Conservation (phyloP, 2,329 filamentous ascomycete species). For the Teratosphaeria pseudoeucalypti region DNA sequence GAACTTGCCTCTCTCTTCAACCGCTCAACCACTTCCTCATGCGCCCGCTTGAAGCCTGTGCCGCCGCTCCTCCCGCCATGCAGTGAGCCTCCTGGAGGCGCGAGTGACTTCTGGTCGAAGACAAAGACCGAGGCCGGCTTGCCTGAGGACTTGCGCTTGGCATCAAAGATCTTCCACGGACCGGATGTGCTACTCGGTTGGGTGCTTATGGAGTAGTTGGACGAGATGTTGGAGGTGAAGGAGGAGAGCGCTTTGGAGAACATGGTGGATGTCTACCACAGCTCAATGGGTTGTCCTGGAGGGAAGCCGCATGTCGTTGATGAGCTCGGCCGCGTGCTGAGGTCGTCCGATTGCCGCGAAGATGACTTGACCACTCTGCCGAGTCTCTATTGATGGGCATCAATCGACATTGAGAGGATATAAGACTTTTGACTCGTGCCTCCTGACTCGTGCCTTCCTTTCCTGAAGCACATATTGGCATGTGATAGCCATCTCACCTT, state of each 20-base stretch:
- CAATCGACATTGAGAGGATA: too few relatives aligned
- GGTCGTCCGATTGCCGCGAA: not conserved
- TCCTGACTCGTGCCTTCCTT: not conserved
- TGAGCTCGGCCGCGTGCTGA: not conserved
- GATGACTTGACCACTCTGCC: too few relatives aligned
- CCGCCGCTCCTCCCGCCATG: conserved; percentile 51
- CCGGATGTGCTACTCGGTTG: conserved; percentile 71
- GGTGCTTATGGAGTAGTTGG: conserved; percentile 76
- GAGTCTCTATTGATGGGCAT: too few relatives aligned
- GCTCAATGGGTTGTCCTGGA: not conserved
- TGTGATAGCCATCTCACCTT: not conserved
- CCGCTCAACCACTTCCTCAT: conserved; percentile 84
- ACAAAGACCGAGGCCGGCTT: conserved; percentile 86
- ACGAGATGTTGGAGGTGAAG: conserved; percentile 83
- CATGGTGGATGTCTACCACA: conserved; percentile 44
- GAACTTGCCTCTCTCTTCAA: conserved; percentile 86
- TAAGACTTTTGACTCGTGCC: not conserved
- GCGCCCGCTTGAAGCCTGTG: conserved; percentile 62
- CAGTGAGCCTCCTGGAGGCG: conserved; percentile 34
- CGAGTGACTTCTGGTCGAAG: conserved; percentile 81
- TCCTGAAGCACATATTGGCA: not conserved
- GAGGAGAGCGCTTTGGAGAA: conserved; percentile 91
- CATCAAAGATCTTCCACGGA: conserved; percentile 95
- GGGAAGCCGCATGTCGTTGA: not conserved
- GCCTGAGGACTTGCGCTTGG: conserved; percentile 89